Percentiles rank a stretch among this genome's conserved stretches.
Conservation (phyloP, 768 basidiomycete species). For the Psilocybe azurescens region DNA sequence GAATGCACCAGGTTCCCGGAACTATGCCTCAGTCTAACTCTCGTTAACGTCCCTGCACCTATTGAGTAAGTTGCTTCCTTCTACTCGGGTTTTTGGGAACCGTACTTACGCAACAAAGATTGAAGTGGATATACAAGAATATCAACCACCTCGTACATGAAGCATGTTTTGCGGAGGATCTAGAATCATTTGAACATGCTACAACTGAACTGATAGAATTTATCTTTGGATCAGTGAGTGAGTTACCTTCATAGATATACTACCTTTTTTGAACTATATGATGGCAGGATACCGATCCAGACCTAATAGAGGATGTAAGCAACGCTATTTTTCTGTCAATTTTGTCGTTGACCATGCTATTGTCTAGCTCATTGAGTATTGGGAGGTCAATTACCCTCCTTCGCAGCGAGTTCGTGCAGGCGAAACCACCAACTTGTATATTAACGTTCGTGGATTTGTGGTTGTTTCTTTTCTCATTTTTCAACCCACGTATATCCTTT, state of each 20-base stretch:
- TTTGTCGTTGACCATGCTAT: not conserved
- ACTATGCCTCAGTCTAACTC: constrained; percentile 66
- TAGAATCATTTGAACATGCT: constrained; percentile 71
- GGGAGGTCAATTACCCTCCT: constrained; percentile 64
- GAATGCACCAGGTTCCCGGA: constrained; percentile 66
- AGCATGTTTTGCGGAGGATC: constrained; percentile 70
- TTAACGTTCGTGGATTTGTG: constrained; percentile 53
- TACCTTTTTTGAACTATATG: constrained; percentile 8
- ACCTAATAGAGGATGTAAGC: constrained; percentile 67
- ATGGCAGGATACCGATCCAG: constrained; percentile 53
- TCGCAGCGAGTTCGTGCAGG: constrained; percentile 53
- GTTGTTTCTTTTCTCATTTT: not conserved
- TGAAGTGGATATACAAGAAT: constrained; percentile 63
- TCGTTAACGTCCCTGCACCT: constrained; percentile 72
- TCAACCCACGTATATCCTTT: constrained; percentile 5
- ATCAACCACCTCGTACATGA: constrained; percentile 65
- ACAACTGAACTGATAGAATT: constrained; percentile 62
- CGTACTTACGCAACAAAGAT: constrained; percentile 38
- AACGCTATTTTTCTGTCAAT: not conserved
- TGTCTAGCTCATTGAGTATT: constrained; percentile 65
- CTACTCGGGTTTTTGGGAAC: not conserved
- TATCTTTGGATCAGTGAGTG: constrained; percentile 60
- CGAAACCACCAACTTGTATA: constrained; percentile 57
- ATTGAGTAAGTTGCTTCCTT: constrained; percentile 55
- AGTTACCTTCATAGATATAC: not conserved